Base-by-base conservation (phyloP, 1,139 yeast species). In the Protomyces lactucae-debilis region DNA sequence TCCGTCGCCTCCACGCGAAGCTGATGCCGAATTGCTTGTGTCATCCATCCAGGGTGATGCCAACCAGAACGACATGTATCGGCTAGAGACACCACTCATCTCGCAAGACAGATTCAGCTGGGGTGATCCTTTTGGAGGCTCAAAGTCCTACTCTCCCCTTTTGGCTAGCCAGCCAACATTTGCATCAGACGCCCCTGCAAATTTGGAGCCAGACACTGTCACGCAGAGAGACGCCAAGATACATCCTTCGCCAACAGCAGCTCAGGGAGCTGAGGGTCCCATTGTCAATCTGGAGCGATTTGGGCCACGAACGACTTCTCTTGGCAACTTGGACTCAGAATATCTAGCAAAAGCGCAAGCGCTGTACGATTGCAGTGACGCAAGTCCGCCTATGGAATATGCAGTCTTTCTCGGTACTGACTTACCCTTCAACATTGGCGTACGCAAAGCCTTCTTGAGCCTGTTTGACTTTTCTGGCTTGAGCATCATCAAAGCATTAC, bases 401-500 rank as follows among this genome's bases (percentile, higher is more conserved):
- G 63, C 63, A 9, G 52, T 40, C 6, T 59, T 51, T 23, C 63
- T 59, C 4, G 57, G 63, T 5, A 59, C 45, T 4, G 63, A 52
- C 21, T 16, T 52, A 9, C 39, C 16, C 18, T 59, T 45, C 46
- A 59, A 59, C 23, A 10, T 28, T 18, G 57, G 43, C 21, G 70
- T 74, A 1, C 67, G 76, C 36, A 64, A 60, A 8, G 71, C 69
- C 12, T 76, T 71, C 65, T 70, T 76, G 73, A 56, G 61, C 6
- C 68, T 72, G 9, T 76, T 75, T 63, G 73, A 76, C 60, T 76
- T 74, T 73, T 65, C 69, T 4, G 71, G 71, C 48, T 64, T 68
- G 39, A 67, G 72, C 35, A 70, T 76, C 18, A 66, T 88, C 66
- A 76, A 75, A 3, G 78, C 91, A 0, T 78, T 90, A 18, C 77